Percentiles rank a stretch among this genome's conserved stretches.
phyloP scores from a whole-genome alignment of 2,329 filamentous ascomycete genomes.

The Xylaria hypoxylon region DNA sequence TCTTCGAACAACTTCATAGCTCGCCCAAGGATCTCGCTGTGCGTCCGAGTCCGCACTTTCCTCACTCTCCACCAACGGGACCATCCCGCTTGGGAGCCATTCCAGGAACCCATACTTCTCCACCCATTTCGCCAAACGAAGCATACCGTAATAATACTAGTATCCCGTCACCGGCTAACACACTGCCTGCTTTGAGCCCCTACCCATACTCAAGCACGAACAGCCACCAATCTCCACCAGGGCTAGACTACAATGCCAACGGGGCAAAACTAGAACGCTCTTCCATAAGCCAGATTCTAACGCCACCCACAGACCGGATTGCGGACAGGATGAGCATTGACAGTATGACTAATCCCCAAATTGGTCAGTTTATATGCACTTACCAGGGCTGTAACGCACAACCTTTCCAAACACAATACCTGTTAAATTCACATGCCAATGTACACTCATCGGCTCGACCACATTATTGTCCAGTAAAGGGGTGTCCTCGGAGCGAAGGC shows the following conservation, averaged over 20 bases:
- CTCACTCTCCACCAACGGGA: constrained; percentile 53
- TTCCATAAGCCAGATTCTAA: constrained; percentile 36
- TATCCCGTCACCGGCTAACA: constrained; percentile 61
- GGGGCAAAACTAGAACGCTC: constrained; percentile 49
- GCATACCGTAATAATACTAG: constrained; percentile 59
- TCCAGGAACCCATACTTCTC: constrained; percentile 56
- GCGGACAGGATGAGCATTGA: constrained; percentile 70
- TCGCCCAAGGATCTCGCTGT: constrained; percentile 50
- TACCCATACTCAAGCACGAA: constrained; percentile 52
- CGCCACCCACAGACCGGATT: constrained; percentile 45
- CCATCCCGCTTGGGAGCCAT: constrained; percentile 50
- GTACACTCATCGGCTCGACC: constrained; percentile 74
- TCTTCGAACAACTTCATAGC: constrained; percentile 52
- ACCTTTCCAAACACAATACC: constrained; percentile 81
- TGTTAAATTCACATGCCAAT: constrained; percentile 83
- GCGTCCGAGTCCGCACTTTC: constrained; percentile 45
- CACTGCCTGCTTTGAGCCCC: constrained; percentile 55
- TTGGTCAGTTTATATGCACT: constrained; percentile 69
- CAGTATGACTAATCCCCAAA: constrained; percentile 64
- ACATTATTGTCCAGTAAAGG: constrained; percentile 73
- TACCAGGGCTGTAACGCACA: constrained; percentile 73
- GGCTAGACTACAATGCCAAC: constrained; percentile 57
- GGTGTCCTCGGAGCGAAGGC: constrained; percentile 71
- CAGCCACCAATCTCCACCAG: constrained; percentile 51
- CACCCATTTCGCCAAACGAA: constrained; percentile 64